Conservation (phyloP, 2,329 filamentous ascomycete genomes). For the Parastagonospora avenae region DNA sequence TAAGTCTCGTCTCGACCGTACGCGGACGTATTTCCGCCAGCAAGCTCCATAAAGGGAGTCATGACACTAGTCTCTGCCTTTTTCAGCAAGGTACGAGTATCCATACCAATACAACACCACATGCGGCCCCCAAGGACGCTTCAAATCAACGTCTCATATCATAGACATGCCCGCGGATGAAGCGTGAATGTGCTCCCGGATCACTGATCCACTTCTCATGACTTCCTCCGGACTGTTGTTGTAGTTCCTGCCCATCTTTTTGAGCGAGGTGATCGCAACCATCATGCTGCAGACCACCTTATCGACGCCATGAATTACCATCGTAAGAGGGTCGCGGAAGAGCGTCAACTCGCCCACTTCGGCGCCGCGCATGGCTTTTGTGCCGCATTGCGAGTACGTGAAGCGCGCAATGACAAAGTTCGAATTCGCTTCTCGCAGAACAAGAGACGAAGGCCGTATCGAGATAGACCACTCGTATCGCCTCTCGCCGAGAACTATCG, state of each 20-base stretch:
- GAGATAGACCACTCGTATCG: constrained; percentile 33
- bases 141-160: constrained; percentile 3
- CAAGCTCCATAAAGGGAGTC: too few relatives aligned
- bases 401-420: constrained; percentile 36
- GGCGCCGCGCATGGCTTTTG: constrained; percentile 30
- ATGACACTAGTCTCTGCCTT: too few relatives aligned
- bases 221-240: constrained; percentile 14
- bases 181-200: constrained; percentile 11
- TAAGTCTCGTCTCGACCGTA: too few relatives aligned
- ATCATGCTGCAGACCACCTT: constrained; percentile 34
- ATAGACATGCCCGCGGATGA: constrained; percentile 16
- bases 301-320: constrained; percentile 28
- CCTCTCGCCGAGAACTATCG: constrained; percentile 14
- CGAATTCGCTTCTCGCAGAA: constrained; percentile 21
- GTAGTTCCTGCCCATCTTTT: constrained; percentile 35
- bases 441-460: constrained; percentile 28
- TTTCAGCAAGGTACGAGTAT: too few relatives aligned
- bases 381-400: constrained; percentile 33
- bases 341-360: constrained; percentile 35
- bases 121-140: not conserved
- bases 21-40: too few relatives aligned
- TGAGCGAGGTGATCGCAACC: constrained; percentile 33
- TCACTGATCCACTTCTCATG: constrained; percentile 13
- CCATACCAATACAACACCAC: not conserved
- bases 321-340: constrained; percentile 30